Percentiles rank a stretch among this genome's conserved stretches.
Evolutionary conservation across 2,329 filamentous ascomycete species (phyloP).

Genomic region (Penicillium sp.): DNA sequence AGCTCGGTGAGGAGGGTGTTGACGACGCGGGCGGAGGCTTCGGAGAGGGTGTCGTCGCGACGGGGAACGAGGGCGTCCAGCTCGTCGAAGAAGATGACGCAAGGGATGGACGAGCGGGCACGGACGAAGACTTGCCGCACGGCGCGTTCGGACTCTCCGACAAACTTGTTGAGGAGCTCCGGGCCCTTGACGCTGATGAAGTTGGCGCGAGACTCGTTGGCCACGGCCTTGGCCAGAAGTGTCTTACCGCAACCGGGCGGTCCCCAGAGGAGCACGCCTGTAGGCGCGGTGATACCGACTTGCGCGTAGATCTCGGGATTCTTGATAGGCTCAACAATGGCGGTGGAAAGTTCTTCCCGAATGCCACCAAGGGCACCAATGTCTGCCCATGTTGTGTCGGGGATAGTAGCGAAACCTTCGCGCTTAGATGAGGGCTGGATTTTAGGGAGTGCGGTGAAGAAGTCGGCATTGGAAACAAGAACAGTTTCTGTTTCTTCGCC

Average conservation of each 20-base stretch:
- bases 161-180: slow-evolving; percentile 95
- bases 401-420: slow-evolving; percentile 93
- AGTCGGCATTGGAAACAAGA: slow-evolving; percentile 66
- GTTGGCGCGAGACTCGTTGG: slow-evolving; percentile 92
- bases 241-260: slow-evolving; percentile 97
- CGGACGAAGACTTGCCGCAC: slow-evolving; percentile 90
- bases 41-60: slow-evolving; percentile 74
- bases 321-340: slow-evolving; percentile 88
- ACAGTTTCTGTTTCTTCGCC: slow-evolving; percentile 58
- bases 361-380: slow-evolving; percentile 83
- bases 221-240: slow-evolving; percentile 90
- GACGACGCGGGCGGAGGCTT: slow-evolving; percentile 85
- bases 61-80: slow-evolving; percentile 88
- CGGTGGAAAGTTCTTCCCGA: slow-evolving; percentile 77
- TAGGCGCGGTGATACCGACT: slow-evolving; percentile 77
- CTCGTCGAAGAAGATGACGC: slow-evolving; percentile 97
- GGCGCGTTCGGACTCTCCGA: slow-evolving; percentile 92
- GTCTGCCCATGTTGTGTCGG: slow-evolving; percentile 88
- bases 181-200: slow-evolving; percentile 98
- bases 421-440: slow-evolving; percentile 81
- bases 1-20: slow-evolving; percentile 94
- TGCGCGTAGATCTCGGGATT: slow-evolving; percentile 74
- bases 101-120: slow-evolving; percentile 82
- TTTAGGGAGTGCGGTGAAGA: slow-evolving; percentile 71
- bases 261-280: slow-evolving; percentile 92